These are phyloP conservation scores for Aureobasidium sp. DNA, from an alignment of 2,329 filamentous ascomycete species.

Conservation along the genomic window DNA sequence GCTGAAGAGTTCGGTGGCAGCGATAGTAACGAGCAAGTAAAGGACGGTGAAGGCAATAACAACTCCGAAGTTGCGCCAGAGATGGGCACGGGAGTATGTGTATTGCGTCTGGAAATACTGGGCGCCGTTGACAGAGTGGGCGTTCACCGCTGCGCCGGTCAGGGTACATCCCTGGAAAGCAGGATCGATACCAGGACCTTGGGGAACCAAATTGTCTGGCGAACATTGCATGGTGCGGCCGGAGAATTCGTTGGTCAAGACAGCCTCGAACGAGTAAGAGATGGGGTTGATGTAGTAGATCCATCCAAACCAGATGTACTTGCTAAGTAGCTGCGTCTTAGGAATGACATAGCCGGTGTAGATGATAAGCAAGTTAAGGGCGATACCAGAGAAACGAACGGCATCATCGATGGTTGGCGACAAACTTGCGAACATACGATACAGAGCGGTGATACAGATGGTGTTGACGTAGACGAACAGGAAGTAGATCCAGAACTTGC, in stretches of 20 bases:
- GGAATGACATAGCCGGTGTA: conserved; percentile 63
- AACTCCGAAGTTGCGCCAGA: conserved; percentile 70
- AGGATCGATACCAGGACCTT: conserved; percentile 47
- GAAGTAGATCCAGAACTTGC: conserved; percentile 60
- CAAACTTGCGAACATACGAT: conserved; percentile 57
- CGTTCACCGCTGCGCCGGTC: conserved; percentile 47
- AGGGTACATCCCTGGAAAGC: conserved; percentile 55
- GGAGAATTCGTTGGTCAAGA: conserved; percentile 59
- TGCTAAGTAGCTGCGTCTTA: conserved; percentile 48
- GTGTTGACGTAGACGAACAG: conserved; percentile 57
- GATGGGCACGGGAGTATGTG: conserved; percentile 48
- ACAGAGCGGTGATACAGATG: conserved; percentile 54
- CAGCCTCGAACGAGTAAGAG: conserved; percentile 57
- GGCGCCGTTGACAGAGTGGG: conserved; percentile 43
- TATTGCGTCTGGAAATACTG: conserved; percentile 49
- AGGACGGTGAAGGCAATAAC: conserved; percentile 66
- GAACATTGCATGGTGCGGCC: conserved; percentile 51
- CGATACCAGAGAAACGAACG: conserved; percentile 55
- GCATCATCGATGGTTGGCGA: conserved; percentile 58
- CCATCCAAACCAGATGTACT: conserved; percentile 62
- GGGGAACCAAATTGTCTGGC: conserved; percentile 51
- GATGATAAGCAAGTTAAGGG: conserved; percentile 54
- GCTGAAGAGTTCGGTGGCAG: conserved; percentile 60
- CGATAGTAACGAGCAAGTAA: conserved; percentile 63
- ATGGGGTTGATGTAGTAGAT: conserved; percentile 44